Conservation (phyloP, 306 rosid genomes). For the Urtica urens region DNA sequence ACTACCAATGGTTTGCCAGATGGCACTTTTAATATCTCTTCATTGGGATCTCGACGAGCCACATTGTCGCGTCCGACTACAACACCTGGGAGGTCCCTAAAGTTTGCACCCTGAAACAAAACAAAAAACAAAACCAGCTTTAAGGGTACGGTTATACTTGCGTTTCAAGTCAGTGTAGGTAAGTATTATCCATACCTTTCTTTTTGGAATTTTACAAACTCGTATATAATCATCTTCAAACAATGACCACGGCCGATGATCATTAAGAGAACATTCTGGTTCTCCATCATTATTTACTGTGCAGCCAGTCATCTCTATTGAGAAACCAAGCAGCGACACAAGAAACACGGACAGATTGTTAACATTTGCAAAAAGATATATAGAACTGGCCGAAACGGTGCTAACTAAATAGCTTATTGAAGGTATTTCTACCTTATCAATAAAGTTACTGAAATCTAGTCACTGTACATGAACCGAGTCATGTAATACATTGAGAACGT, state of each 20-base stretch:
- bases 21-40: constrained; percentile 40
- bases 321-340: constrained; percentile 9
- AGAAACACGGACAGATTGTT: background rate
- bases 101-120: constrained; percentile 71
- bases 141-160: background rate
- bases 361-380: background rate
- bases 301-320: constrained; percentile 64
- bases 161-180: constrained; percentile 25
- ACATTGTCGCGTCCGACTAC: constrained; percentile 78
- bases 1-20: constrained; percentile 82
- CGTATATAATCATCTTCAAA: constrained; percentile 60
- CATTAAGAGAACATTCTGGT: constrained; percentile 31
- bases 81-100: constrained; percentile 86
- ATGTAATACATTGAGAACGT: constrained; percentile 8
- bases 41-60: constrained; percentile 44
- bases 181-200: constrained; percentile 43
- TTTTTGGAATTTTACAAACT: constrained; percentile 82
- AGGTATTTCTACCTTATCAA: too few relatives aligned
- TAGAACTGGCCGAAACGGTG: too few relatives aligned
- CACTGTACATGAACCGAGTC: background rate
- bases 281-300: constrained; percentile 15
- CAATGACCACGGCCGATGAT: constrained; percentile 48
- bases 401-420: too few relatives aligned
- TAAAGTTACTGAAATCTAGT: background rate
- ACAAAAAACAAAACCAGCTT: constrained; percentile 13